Conservation (phyloP, 345 rosid genomes). For the Angophora floribunda region DNA sequence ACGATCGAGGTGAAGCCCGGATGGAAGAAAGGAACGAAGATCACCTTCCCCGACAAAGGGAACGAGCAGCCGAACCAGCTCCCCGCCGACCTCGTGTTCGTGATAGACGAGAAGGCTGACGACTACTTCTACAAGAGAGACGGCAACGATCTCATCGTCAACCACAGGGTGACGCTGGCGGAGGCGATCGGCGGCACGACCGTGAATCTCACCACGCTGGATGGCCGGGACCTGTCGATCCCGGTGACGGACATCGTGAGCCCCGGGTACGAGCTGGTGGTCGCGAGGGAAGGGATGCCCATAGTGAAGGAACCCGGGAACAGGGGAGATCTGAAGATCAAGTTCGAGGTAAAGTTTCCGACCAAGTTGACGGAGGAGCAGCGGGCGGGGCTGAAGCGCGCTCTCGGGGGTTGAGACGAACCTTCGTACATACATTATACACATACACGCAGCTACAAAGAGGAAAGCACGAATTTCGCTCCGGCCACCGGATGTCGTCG, state of each 20-base stretch:
- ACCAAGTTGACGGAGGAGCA: slow-evolving; percentile 58
- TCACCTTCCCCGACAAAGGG: slow-evolving; percentile 89
- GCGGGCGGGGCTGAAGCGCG: slow-evolving; percentile 63
- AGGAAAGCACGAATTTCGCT: not conserved
- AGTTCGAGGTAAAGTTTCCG: slow-evolving; percentile 86
- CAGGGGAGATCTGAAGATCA: slow-evolving; percentile 67
- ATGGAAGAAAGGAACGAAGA: slow-evolving; percentile 97
- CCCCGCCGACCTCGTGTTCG: slow-evolving; percentile 85
- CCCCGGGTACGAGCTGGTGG: slow-evolving; percentile 78
- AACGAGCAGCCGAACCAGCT: slow-evolving; percentile 84
- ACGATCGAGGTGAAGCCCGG: slow-evolving; percentile 92
- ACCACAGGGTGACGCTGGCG: slow-evolving; percentile 46
- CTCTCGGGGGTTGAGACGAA: slow-evolving; percentile 39
- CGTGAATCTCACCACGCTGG: slow-evolving; percentile 46
- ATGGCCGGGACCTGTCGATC: slow-evolving; percentile 51
- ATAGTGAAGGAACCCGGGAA: slow-evolving; percentile 70
- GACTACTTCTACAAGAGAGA: slow-evolving; percentile 54
- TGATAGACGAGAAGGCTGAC: slow-evolving; percentile 83
- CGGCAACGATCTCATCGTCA: slow-evolving; percentile 65
- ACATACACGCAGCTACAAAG: not conserved
- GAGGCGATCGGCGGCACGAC: slow-evolving; percentile 86
- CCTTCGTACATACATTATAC: not conserved
- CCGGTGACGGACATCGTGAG: slow-evolving; percentile 59
- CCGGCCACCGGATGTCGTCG: not conserved
- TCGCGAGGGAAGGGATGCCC: slow-evolving; percentile 90